A percentile compares a stretch with the other conserved stretches of the same genome.
Conservation (phyloP, 2,329 filamentous ascomycete genomes). For the Aspergillus intermedius region DNA sequence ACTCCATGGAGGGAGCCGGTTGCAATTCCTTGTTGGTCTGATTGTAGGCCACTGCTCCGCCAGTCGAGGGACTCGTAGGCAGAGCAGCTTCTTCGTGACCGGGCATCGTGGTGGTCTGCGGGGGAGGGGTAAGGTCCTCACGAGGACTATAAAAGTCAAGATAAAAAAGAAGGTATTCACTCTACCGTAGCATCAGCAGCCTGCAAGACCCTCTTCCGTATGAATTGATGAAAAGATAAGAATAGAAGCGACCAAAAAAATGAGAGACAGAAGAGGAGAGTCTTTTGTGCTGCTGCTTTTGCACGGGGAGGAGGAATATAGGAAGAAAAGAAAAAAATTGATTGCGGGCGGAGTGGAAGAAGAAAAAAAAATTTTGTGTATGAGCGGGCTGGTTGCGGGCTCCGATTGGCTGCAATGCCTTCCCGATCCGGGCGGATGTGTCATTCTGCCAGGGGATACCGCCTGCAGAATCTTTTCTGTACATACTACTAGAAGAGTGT, state of each 20-base stretch:
- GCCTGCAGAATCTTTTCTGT: constrained; percentile 4
- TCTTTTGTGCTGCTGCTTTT: constrained; percentile 18
- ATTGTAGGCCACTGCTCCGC: constrained; percentile 34
- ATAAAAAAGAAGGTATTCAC: constrained; percentile 16
- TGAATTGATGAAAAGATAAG: background rate
- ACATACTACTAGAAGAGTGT: too few species aligned
- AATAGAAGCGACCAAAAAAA: constrained; percentile 7
- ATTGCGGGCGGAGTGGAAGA: background rate
- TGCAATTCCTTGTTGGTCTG: constrained; percentile 27
- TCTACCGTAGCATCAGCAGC: constrained; percentile 36
- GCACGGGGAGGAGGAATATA: constrained; percentile 20
- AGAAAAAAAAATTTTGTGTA: constrained; percentile 8
- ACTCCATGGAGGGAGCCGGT: constrained; percentile 23
- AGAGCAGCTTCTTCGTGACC: constrained; percentile 25
- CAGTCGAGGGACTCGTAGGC: constrained; percentile 35
- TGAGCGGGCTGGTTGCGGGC: constrained; percentile 10
- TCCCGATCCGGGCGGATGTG: constrained; percentile 14
- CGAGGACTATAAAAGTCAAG: constrained; percentile 24
- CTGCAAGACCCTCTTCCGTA: constrained; percentile 16
- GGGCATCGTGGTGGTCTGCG: constrained; percentile 21
- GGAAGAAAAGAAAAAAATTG: constrained; percentile 9
- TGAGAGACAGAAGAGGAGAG: constrained; percentile 3
- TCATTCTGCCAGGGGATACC: constrained; percentile 15
- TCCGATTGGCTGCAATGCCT: constrained; percentile 16
- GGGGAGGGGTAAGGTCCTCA: constrained; percentile 29